A percentile compares a stretch with the other conserved stretches of the same genome.
Evolutionary conservation across 2,329 filamentous ascomycete genomes (phyloP).

Genomic region (Capronia coronata): DNA sequence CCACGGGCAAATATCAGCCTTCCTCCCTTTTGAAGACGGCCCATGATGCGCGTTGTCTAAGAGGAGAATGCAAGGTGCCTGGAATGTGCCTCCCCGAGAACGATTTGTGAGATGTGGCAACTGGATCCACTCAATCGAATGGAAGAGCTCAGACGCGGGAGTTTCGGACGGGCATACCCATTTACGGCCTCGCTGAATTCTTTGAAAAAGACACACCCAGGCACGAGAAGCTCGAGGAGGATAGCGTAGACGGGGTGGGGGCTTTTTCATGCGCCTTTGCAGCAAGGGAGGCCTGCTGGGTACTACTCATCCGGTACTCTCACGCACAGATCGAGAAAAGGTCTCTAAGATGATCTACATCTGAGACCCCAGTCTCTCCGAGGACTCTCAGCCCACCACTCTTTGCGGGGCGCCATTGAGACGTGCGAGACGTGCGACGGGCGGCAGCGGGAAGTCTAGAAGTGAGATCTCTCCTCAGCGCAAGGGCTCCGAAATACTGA

Average conservation of each 20-base stretch:
- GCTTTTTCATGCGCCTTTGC: constrained; percentile 6
- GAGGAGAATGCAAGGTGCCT: constrained; percentile 25
- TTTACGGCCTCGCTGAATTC: constrained; percentile 18
- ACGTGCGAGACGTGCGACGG: constrained; percentile 9
- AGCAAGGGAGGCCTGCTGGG: constrained; percentile 20
- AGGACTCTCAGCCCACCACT: not conserved
- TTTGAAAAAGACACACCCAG: constrained; percentile 18
- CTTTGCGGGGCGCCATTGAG: constrained; percentile 6
- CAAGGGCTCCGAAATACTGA: constrained; percentile 9
- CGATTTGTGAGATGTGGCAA: constrained; percentile 16
- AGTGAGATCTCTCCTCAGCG: constrained; percentile 6
- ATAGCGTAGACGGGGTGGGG: constrained; percentile 13
- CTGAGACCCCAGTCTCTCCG: constrained; percentile 1
- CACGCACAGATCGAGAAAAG: constrained; percentile 11
- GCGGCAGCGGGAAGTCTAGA: constrained; percentile 12
- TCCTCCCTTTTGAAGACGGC: constrained; percentile 8
- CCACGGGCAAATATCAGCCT: constrained; percentile 4
- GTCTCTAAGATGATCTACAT: constrained; percentile 6
- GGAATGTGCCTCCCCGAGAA: constrained; percentile 20
- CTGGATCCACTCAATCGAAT: constrained; percentile 11
- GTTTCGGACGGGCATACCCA: constrained; percentile 16
- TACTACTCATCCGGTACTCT: constrained; percentile 1
- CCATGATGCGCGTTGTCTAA: constrained; percentile 18
- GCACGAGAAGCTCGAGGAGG: constrained; percentile 14
- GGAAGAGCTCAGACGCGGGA: constrained; percentile 11